Base-by-base conservation (phyloP, 78 protist species). In the Planoprotostelium fungivorum region DNA sequence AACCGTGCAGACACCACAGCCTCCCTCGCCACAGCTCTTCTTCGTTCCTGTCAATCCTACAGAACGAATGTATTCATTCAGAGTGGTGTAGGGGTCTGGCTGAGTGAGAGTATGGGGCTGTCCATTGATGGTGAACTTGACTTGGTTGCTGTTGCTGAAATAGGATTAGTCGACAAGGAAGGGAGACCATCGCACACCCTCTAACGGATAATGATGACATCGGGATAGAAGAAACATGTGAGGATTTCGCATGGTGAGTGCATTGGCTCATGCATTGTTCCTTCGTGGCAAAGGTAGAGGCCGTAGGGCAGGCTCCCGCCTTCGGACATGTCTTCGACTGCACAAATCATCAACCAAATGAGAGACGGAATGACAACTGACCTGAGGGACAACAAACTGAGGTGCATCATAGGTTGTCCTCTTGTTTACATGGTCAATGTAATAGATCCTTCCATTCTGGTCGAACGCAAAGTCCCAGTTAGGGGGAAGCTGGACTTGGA, bases 1-100 rank as follows among this genome's bases (percentile, higher is more conserved):
- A 1, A 98, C 97, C 0, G 99, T 96, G 92, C 99, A 98, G 0
- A 98, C 99, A 0, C 99, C 99, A 87, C 99, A 98, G 25, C 96
- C 97, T 34, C 99, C 99, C 35, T 97, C 98, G n/a, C 98, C 98
- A 91, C 99, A 98, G 0, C 98, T 96, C 1, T 91, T 91, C 88
- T 98, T 98, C 23, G 98, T 96, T 1, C 99, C 99, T 0, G 95
- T 94, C 38, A 96, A 84, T 35, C 94, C 95, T 25, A 89, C 73
- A 25, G 73, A 51, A 25, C 73, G 5, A 16, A 51, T 51, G 73
- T 51, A 51, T 51, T 51, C 73, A 51, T 51, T 51, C 73, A 51
- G 73, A 51, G 73, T 51, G 31, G 16, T 51, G 16, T 51, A 51
- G 5, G 73, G 73, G 16, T 16, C 16, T 16, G 73, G 73, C 16